Percentiles rank a stretch among this genome's conserved stretches.
phyloP scores from a whole-genome alignment of 306 rosid species.

The Coriaria nepalensis region DNA sequence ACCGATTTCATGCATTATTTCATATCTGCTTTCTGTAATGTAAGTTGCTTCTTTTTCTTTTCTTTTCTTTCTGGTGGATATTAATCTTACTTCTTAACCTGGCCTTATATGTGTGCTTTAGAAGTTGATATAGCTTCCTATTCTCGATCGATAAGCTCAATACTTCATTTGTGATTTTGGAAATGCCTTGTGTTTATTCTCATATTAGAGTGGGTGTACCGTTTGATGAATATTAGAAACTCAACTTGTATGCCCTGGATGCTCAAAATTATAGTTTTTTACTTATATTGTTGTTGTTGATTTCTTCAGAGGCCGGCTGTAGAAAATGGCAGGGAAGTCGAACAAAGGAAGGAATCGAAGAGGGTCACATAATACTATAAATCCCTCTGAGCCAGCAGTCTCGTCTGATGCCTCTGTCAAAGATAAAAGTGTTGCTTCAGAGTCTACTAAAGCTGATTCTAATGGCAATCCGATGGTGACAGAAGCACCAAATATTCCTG shows the following conservation, averaged over 20 bases:
- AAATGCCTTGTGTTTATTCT: background rate
- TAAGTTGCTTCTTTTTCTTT: too few species aligned
- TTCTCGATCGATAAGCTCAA: too few species aligned
- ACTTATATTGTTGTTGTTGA: slow-evolving; percentile 4
- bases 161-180: too few species aligned
- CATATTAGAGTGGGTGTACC: background rate
- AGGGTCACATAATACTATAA: slow-evolving; percentile 25
- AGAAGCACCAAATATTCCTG: slow-evolving; percentile 23
- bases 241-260: too few species aligned
- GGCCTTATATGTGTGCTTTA: too few species aligned
- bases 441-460: slow-evolving; percentile 19
- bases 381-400: slow-evolving; percentile 20
- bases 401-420: slow-evolving; percentile 9
- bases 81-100: too few species aligned
- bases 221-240: background rate
- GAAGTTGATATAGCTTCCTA: too few species aligned
- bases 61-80: too few species aligned
- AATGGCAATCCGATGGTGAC: slow-evolving; percentile 24
- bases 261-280: background rate
- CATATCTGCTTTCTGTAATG: too few species aligned
- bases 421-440: slow-evolving; percentile 13
- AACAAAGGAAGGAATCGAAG: slow-evolving; percentile 55
- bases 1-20: too few species aligned
- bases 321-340: slow-evolving; percentile 81
- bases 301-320: slow-evolving; percentile 18